A percentile compares a stretch with the other conserved stretches of the same genome.
Conservation (phyloP, 257 asterid species). For the Solanum stenotomum region DNA sequence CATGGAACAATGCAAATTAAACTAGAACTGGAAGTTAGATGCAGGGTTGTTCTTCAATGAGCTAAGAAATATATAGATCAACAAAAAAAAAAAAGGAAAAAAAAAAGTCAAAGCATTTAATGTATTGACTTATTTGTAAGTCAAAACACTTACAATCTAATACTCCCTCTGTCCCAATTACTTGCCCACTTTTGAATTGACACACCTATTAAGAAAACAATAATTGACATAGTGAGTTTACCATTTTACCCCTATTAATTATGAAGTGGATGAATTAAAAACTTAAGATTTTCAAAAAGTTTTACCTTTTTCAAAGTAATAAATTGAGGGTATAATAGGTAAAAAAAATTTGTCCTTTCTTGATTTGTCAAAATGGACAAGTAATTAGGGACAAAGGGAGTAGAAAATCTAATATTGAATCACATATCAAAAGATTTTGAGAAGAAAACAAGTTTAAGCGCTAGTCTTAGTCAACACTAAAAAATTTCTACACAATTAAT, state of each 20-base stretch:
- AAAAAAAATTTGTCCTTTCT: too few relatives aligned
- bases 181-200: too few relatives aligned
- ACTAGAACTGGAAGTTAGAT: not conserved
- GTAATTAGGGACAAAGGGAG: too few relatives aligned
- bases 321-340: too few relatives aligned
- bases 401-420: constrained; percentile 12
- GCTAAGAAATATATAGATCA: not conserved
- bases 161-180: not conserved
- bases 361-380: too few relatives aligned
- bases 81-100: not conserved
- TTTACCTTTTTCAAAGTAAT: too few relatives aligned
- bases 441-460: not conserved
- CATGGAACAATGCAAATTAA: constrained; percentile 12
- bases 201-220: too few relatives aligned
- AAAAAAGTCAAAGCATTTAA: not conserved
- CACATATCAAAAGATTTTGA: not conserved
- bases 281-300: too few relatives aligned
- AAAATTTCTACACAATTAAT: not conserved
- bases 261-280: too few relatives aligned
- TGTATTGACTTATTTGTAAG: not conserved
- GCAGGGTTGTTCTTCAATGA: not conserved
- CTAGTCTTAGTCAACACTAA: not conserved
- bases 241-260: too few relatives aligned
- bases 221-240: too few relatives aligned
- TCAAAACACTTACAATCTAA: not conserved